These are phyloP conservation scores for Corylus avellana DNA, from an alignment of 306 rosid genomes.

Conservation along the genomic window DNA sequence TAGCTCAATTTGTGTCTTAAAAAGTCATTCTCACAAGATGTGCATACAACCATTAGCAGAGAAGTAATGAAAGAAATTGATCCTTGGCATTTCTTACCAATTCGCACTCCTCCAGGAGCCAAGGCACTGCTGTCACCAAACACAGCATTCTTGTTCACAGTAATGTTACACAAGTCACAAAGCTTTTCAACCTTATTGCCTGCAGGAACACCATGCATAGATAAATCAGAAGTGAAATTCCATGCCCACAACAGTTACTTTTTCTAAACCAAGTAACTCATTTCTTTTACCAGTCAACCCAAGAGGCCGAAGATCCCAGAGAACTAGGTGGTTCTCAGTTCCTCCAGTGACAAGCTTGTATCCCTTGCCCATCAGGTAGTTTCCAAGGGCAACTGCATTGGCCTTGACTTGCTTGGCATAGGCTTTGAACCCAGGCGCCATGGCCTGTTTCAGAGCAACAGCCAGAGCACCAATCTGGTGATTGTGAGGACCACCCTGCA, in stretches of 20 bases:
- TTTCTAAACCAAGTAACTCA: slow-evolving; percentile 8
- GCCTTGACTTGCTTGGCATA: slow-evolving; percentile 96
- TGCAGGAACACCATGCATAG: slow-evolving; percentile 33
- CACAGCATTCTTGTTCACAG: slow-evolving; percentile 96
- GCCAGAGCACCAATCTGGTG: slow-evolving; percentile 98
- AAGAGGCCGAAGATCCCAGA: slow-evolving; percentile 98
- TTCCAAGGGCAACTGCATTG: slow-evolving; percentile 87
- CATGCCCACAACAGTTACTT: background rate
- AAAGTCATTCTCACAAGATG: background rate
- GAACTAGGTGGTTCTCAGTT: slow-evolving; percentile 94
- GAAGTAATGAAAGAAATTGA: too few relatives aligned
- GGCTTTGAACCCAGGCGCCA: slow-evolving; percentile 71
- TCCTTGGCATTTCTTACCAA: slow-evolving; percentile 54
- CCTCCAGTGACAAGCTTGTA: slow-evolving; percentile 94
- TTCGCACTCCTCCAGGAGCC: slow-evolving; percentile 95
- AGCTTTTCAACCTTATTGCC: slow-evolving; percentile 99
- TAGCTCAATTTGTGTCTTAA: background rate
- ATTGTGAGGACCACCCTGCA: slow-evolving; percentile 97
- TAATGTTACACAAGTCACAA: slow-evolving; percentile 82
- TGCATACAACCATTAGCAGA: background rate
- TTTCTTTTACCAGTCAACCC: slow-evolving; percentile 77
- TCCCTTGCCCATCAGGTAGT: slow-evolving; percentile 72
- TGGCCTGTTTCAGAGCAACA: slow-evolving; percentile 85
- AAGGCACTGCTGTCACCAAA: slow-evolving; percentile 97
- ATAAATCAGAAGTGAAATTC: slow-evolving; percentile 4